Evolutionary conservation across 1,284 basidiomycete species (phyloP).

Genomic region (Hemileccinum hortonii): DNA sequence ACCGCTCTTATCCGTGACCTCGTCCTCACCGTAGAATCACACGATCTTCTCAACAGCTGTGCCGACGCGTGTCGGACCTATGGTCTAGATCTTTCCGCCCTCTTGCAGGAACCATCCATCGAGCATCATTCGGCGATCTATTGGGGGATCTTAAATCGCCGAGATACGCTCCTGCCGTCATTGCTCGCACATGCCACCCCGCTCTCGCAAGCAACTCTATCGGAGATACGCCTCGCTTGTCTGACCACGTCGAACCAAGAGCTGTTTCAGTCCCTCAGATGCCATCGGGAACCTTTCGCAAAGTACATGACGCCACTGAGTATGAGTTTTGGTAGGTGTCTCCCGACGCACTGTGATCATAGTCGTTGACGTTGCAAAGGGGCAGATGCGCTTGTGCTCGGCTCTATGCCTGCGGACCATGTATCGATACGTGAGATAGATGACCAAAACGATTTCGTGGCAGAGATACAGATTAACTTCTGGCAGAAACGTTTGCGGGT

Average conservation of each 20-base stretch:
- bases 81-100: slow-evolving; percentile 39
- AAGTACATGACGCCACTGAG: slow-evolving; percentile 13
- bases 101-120: slow-evolving; percentile 63
- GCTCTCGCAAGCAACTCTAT: slow-evolving; percentile 45
- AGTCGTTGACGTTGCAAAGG: slow-evolving; percentile 30
- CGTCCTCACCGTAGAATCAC: slow-evolving; percentile 32
- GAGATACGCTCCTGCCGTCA: slow-evolving; percentile 39
- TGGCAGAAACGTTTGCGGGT: slow-evolving; percentile 75
- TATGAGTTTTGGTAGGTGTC: slow-evolving; percentile 12
- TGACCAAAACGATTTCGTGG: slow-evolving; percentile 53
- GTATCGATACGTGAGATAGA: slow-evolving; percentile 49
- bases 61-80: slow-evolving; percentile 43
- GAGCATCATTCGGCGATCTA: slow-evolving; percentile 65
- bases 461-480: slow-evolving; percentile 50
- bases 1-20: slow-evolving; percentile 49
- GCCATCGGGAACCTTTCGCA: slow-evolving; percentile 11
- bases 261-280: slow-evolving; percentile 56
- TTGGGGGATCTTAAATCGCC: slow-evolving; percentile 63
- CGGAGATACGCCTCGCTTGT: slow-evolving; percentile 65
- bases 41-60: slow-evolving; percentile 46
- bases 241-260: slow-evolving; percentile 59
- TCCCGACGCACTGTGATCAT: neutral
- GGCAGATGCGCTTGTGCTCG: slow-evolving; percentile 58
- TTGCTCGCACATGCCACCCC: slow-evolving; percentile 56
- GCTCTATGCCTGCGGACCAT: slow-evolving; percentile 51